Evolutionary conservation across 768 basidiomycete genomes (phyloP).

Genomic region (Boletus speciosus): DNA sequence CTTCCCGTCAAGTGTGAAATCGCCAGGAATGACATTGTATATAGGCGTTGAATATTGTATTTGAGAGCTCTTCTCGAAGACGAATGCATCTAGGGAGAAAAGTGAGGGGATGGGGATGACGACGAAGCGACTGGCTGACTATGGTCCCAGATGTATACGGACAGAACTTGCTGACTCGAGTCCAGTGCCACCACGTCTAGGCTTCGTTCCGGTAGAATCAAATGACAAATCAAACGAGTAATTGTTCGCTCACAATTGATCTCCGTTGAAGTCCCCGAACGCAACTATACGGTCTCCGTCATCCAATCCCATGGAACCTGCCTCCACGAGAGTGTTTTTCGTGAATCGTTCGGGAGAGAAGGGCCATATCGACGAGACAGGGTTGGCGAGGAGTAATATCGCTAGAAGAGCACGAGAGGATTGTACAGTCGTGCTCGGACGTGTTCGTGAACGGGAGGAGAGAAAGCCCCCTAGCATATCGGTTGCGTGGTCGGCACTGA

Average conservation of each 20-base stretch:
- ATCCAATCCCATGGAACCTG: slow-evolving; percentile 76
- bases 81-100: slow-evolving; percentile 50
- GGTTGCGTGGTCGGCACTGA: not conserved
- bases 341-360: slow-evolving; percentile 84
- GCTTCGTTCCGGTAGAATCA: slow-evolving; percentile 37
- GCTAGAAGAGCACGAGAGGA: slow-evolving; percentile 9
- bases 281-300: slow-evolving; percentile 75
- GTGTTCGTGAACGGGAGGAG: not conserved
- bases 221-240: not conserved
- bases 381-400: slow-evolving; percentile 16
- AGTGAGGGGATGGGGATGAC: slow-evolving; percentile 3
- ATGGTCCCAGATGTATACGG: slow-evolving; percentile 80
- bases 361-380: slow-evolving; percentile 60
- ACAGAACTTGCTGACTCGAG: slow-evolving; percentile 72
- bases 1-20: slow-evolving; percentile 89
- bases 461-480: slow-evolving; percentile 10
- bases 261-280: slow-evolving; percentile 93
- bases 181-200: slow-evolving; percentile 77
- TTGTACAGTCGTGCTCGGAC: not conserved
- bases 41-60: slow-evolving; percentile 57
- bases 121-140: slow-evolving; percentile 40
- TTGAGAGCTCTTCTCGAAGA: slow-evolving; percentile 46
- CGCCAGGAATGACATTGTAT: slow-evolving; percentile 85
- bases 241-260: slow-evolving; percentile 73
- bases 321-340: slow-evolving; percentile 73